Evolutionary conservation across 495 filamentous ascomycete genomes (phyloP).

Genomic region (Daldinia decipiens): DNA sequence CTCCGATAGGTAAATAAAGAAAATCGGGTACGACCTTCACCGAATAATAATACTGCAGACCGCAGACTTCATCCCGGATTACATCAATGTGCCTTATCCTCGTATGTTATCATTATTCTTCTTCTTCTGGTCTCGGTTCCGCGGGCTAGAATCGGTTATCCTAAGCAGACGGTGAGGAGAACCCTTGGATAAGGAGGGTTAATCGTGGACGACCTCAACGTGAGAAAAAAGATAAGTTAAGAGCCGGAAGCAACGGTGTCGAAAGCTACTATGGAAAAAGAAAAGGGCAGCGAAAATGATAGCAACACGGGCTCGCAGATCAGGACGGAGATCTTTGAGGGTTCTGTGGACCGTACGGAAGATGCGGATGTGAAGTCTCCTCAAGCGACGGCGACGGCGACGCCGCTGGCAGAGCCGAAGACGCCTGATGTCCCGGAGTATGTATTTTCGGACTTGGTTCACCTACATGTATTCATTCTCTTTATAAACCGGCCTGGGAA

Average conservation of each 20-base stretch:
- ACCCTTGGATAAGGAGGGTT: conserved; percentile 12
- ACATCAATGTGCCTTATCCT: conserved; percentile 6
- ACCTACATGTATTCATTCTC: background rate
- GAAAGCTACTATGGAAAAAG: conserved; percentile 8
- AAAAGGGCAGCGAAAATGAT: conserved; percentile 26
- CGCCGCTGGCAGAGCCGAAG: conserved; percentile 6
- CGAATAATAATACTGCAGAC: conserved; percentile 30
- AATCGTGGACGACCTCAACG: background rate
- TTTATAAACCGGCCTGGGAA: conserved; percentile 28
- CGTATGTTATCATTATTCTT: background rate
- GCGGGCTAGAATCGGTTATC: background rate
- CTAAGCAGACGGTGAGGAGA: conserved; percentile 5
- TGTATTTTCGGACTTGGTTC: background rate
- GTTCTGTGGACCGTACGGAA: conserved; percentile 19
- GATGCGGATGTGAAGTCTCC: conserved; percentile 11
- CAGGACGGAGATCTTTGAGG: conserved; percentile 19
- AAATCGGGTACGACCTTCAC: background rate
- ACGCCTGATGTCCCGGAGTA: conserved; percentile 28
- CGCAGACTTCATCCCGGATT: conserved; percentile 3
- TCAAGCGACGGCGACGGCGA: conserved; percentile 3
- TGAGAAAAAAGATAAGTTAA: background rate
- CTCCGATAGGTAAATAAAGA: background rate
- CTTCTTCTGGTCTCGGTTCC: background rate
- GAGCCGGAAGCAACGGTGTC: background rate
- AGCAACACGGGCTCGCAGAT: conserved; percentile 12